phyloP scores from a whole-genome alignment of 176 grass and related monocot genomes.

The Canna indica region DNA sequence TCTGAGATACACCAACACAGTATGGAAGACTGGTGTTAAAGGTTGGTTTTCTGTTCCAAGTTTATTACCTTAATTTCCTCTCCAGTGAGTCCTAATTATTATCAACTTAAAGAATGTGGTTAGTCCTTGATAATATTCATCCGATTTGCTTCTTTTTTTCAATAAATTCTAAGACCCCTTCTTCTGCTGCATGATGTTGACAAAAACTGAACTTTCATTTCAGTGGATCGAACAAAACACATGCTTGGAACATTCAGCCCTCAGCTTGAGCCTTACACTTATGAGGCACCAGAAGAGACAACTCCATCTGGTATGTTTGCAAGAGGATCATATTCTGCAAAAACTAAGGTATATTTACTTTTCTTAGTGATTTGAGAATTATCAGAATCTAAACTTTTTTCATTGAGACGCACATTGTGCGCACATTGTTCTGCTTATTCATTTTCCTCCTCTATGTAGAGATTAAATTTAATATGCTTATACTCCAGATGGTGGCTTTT shows the following conservation, averaged over 20 bases:
- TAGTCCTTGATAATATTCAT: too few relatives aligned
- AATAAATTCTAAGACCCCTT: too few relatives aligned
- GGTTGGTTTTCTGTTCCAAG: slow-evolving; percentile 26
- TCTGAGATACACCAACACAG: slow-evolving; percentile 85
- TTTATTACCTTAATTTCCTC: neutral
- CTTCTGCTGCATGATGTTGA: neutral
- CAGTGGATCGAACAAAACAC: slow-evolving; percentile 84
- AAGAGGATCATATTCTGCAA: slow-evolving; percentile 78
- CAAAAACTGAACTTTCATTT: neutral
- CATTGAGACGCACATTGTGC: too few relatives aligned
- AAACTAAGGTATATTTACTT: slow-evolving; percentile 45
- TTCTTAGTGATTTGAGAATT: neutral
- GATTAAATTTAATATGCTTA: too few relatives aligned
- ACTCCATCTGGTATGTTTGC: slow-evolving; percentile 92
- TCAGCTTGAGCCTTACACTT: slow-evolving; percentile 77
- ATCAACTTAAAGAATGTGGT: too few relatives aligned
- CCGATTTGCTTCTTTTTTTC: neutral
- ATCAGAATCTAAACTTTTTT: too few relatives aligned
- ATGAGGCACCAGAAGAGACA: slow-evolving; percentile 78
- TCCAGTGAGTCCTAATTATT: too few relatives aligned
- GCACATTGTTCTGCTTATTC: too few relatives aligned
- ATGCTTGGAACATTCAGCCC: slow-evolving; percentile 99
- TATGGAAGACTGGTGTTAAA: slow-evolving; percentile 92
- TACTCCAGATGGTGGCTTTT: too few relatives aligned
- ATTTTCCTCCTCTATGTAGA: too few relatives aligned